These are phyloP conservation scores for Theobroma grandiflorum DNA, from an alignment of 441 rosid genomes.

Conservation along the genomic window DNA sequence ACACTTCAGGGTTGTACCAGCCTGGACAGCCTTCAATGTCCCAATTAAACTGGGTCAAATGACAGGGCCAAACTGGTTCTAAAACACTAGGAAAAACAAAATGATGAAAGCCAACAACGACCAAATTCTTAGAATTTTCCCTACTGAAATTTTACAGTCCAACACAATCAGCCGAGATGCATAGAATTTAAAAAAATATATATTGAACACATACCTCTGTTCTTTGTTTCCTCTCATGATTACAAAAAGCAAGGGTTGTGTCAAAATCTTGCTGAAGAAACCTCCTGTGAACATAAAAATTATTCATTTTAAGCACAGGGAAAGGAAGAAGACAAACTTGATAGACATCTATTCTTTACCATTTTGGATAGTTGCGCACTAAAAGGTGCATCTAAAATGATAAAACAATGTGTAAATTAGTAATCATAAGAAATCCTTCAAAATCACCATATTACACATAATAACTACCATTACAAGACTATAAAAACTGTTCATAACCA, in stretches of 20 bases:
- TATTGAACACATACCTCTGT: conserved; percentile 65
- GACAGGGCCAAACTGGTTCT: background rate
- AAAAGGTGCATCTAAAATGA: background rate
- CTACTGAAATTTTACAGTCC: conserved; percentile 16
- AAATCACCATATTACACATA: conserved; percentile 10
- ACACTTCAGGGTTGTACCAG: background rate
- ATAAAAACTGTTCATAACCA: background rate
- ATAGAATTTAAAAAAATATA: background rate
- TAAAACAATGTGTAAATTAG: background rate
- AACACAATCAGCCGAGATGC: conserved; percentile 1
- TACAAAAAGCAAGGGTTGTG: conserved; percentile 84
- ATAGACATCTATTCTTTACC: background rate
- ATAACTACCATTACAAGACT: conserved; percentile 9
- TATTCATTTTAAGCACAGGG: conserved; percentile 9
- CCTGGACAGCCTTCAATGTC: background rate
- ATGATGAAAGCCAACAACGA: conserved; percentile 16
- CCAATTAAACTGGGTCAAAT: background rate
- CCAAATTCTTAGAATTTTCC: background rate
- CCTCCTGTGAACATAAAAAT: conserved; percentile 62
- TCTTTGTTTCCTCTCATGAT: conserved; percentile 96
- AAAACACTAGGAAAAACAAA: background rate
- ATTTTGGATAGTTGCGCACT: background rate
- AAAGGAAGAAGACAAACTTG: conserved; percentile 2
- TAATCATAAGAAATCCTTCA: background rate
- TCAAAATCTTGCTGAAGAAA: conserved; percentile 94